These are phyloP conservation scores for Chaetomium olivaceum DNA, from an alignment of 2,329 filamentous ascomycete genomes.

Conservation along the genomic window DNA sequence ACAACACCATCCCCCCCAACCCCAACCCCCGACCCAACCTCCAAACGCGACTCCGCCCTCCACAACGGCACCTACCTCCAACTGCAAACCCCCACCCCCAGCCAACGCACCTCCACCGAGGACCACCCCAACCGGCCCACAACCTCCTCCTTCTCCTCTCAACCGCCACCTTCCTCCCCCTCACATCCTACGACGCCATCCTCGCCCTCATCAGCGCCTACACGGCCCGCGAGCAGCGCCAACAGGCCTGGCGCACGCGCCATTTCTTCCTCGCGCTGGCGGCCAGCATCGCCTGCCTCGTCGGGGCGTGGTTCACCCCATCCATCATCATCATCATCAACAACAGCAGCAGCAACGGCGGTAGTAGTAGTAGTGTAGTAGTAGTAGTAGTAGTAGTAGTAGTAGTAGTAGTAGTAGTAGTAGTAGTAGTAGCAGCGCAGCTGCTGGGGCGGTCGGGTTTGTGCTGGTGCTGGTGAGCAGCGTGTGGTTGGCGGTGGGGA, in stretches of 20 bases:
- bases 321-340: slow-evolving; percentile 41
- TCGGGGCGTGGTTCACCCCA: slow-evolving; percentile 87
- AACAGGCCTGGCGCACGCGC: slow-evolving; percentile 68
- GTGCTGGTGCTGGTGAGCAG: slow-evolving; percentile 77
- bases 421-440: too few species aligned
- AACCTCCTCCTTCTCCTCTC: slow-evolving; percentile 28
- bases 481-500: slow-evolving; percentile 72
- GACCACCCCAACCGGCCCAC: slow-evolving; percentile 23
- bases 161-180: slow-evolving; percentile 31
- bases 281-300: slow-evolving; percentile 70
- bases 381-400: too few species aligned
- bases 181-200: slow-evolving; percentile 61
- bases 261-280: slow-evolving; percentile 72
- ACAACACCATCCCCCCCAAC: not conserved
- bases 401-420: too few species aligned
- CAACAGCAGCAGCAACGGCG: too few species aligned
- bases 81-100: slow-evolving; percentile 43
- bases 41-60: slow-evolving; percentile 34
- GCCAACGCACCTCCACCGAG: slow-evolving; percentile 18
- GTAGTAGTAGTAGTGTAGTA: too few species aligned
- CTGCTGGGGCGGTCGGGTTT: slow-evolving; percentile 60
- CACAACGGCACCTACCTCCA: slow-evolving; percentile 44
- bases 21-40: slow-evolving; percentile 3
- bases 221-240: slow-evolving; percentile 66
- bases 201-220: slow-evolving; percentile 70